Base-by-base conservation (phyloP, 2,329 filamentous ascomycete genomes). In the Ilyonectria sp. region DNA sequence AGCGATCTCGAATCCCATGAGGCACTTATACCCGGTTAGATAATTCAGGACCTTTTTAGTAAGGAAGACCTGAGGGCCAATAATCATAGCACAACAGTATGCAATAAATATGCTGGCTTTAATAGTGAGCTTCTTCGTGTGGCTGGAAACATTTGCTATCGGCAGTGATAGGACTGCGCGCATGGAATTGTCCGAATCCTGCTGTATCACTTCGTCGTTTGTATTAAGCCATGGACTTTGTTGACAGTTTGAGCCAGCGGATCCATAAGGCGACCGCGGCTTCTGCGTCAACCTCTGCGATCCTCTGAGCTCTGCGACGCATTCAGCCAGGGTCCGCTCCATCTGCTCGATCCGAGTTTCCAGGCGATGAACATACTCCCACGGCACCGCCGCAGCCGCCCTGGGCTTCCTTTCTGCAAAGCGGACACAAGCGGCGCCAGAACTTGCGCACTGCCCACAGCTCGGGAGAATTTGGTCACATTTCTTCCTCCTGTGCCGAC, bases 1-100 rank as follows among this genome's bases (percentile, higher is more conserved):
- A 1, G 6, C 47, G 19, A 64, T 35, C 55, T 64, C 55, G 35
- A 64, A 54, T 1, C 55, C 62, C 7, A 64, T 3, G n/a, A 64
- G 31, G 1, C 44, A 31, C 10, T 52, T 59, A 15, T 59, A 59
- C 1, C 64, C 64, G 9, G 64, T 67, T 47, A 78, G 73, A 52
- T 88, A 89, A 2, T 80, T 75, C 0, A 84, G 85, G 1, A 82
- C 78, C 69, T 86, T 84, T 60, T 85, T 81, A 0, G 83, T 83
- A 1, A 83, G 82, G 59, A 84, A 63, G 4, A 66, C 29, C 29
- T 66, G 59, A 1, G 59, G 53, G 0, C 58, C 58, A n/a, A 63
- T 82, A 58, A 86, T 81, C 61, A 85, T 86, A n/a, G 83, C 84
- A 2, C 79, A 72, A 50, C 82, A 84, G 66, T 83, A 83, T 6